Percentiles rank a stretch among this genome's conserved stretches.
Conservation (phyloP, 129 eudicot species). For the Flaveria sonorensis region DNA sequence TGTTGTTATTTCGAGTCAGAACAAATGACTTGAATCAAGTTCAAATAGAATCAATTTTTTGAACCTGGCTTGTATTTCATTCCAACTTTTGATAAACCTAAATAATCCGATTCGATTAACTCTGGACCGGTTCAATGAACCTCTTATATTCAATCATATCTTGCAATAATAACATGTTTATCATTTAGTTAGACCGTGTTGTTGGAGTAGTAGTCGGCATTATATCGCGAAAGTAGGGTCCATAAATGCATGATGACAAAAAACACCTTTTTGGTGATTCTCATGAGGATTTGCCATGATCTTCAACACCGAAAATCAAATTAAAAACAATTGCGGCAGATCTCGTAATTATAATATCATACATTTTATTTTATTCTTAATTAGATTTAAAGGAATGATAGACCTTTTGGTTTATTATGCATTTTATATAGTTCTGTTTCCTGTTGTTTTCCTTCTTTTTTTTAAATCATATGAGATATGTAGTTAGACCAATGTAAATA, state of each 20-base stretch:
- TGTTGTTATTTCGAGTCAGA: too few species aligned
- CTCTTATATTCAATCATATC: too few species aligned
- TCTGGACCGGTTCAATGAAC: too few species aligned
- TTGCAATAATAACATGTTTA: too few species aligned
- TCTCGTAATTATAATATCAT: background rate
- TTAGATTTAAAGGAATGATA: background rate
- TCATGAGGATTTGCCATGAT: constrained; percentile 20
- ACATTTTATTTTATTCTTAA: background rate
- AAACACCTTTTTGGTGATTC: constrained; percentile 30
- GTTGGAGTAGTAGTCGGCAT: constrained; percentile 9
- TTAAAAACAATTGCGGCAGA: constrained; percentile 1
- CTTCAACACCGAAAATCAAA: constrained; percentile 18
- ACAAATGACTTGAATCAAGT: too few species aligned
- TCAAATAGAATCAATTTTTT: too few species aligned
- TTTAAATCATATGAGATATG: background rate
- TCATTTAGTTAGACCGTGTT: background rate
- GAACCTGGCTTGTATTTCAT: too few species aligned
- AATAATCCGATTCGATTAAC: too few species aligned
- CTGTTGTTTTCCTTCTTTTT: background rate
- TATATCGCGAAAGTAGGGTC: background rate
- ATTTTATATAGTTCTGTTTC: background rate
- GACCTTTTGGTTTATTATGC: background rate
- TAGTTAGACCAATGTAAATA: too few species aligned
- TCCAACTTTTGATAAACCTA: too few species aligned
- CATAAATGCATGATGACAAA: constrained; percentile 27